phyloP scores from a whole-genome alignment of 2,329 filamentous ascomycete species.

The Paecilomyces formosus region DNA sequence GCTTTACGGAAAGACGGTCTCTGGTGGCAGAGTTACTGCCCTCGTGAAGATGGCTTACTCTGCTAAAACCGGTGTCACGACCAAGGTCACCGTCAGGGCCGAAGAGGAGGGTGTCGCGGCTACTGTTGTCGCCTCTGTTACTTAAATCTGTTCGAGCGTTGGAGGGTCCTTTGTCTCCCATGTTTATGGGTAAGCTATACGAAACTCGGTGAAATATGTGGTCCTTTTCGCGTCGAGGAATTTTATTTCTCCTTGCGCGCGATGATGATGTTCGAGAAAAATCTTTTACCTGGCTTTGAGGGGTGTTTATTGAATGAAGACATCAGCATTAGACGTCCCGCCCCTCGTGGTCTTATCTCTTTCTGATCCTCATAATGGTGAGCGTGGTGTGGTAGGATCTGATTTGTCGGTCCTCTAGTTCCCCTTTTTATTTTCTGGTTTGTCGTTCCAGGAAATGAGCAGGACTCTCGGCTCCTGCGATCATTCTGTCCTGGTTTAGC shows the following conservation, averaged over 20 bases:
- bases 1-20: conserved; percentile 89
- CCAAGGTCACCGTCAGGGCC: conserved; percentile 85
- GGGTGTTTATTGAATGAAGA: not conserved
- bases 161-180: not conserved
- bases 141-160: conserved; percentile 44
- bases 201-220: not conserved
- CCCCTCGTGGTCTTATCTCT: not conserved
- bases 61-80: conserved; percentile 85
- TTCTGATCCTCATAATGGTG: not conserved
- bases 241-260: conserved; percentile 2
- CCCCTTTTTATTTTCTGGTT: not conserved
- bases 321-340: not conserved
- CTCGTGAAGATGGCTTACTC: conserved; percentile 90
- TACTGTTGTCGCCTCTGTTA: conserved; percentile 75
- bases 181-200: not conserved
- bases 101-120: conserved; percentile 89
- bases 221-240: not conserved
- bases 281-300: not conserved
- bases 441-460: conserved; percentile 1
- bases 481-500: not conserved
- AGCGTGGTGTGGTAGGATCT: not conserved
- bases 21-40: conserved; percentile 79
- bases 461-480: not conserved
- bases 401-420: not conserved
- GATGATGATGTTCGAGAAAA: not conserved